phyloP scores from a whole-genome alignment of 2,329 filamentous ascomycete species.

The Leptographium procerum region DNA sequence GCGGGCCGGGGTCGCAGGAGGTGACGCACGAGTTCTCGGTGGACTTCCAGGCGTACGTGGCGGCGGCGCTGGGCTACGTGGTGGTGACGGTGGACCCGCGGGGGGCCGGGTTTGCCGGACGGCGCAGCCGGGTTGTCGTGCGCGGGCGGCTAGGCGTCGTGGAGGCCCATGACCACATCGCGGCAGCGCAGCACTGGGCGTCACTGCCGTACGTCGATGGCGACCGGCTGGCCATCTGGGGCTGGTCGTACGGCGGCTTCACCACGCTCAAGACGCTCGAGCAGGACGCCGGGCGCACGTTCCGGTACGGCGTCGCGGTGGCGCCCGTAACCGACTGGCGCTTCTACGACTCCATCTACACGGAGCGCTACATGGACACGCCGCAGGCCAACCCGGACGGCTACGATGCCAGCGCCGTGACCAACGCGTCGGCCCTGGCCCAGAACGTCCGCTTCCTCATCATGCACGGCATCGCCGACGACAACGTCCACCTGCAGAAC shows the following conservation, averaged over 20 bases:
- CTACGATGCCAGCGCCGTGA: slow-evolving; percentile 65
- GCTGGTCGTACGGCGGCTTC: slow-evolving; percentile 96
- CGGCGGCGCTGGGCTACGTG: slow-evolving; percentile 76
- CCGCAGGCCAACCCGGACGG: slow-evolving; percentile 71
- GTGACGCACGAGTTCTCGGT: slow-evolving; percentile 72
- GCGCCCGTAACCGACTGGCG: slow-evolving; percentile 98
- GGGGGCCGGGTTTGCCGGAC: slow-evolving; percentile 83
- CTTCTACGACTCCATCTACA: slow-evolving; percentile 90
- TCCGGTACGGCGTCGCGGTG: slow-evolving; percentile 95
- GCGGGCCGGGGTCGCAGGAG: slow-evolving; percentile 82
- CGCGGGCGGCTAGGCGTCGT: slow-evolving; percentile 74
- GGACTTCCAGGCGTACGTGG: slow-evolving; percentile 84
- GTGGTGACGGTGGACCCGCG: slow-evolving; percentile 91
- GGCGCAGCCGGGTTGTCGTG: slow-evolving; percentile 69
- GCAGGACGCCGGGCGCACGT: slow-evolving; percentile 76
- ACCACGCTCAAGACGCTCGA: slow-evolving; percentile 92
- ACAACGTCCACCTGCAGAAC: slow-evolving; percentile 97
- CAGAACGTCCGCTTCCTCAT: slow-evolving; percentile 78
- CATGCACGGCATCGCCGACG: slow-evolving; percentile 94
- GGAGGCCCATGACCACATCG: slow-evolving; percentile 86
- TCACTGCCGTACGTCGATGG: slow-evolving; percentile 73
- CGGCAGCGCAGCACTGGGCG: slow-evolving; percentile 74
- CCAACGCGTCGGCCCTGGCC: slow-evolving; percentile 60
- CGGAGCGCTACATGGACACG: slow-evolving; percentile 94
- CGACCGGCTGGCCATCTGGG: slow-evolving; percentile 83